A percentile compares a stretch with the other conserved stretches of the same genome.
These are phyloP conservation scores for Podospora appendiculata DNA, from an alignment of 495 filamentous ascomycete species.

Conservation along the genomic window DNA sequence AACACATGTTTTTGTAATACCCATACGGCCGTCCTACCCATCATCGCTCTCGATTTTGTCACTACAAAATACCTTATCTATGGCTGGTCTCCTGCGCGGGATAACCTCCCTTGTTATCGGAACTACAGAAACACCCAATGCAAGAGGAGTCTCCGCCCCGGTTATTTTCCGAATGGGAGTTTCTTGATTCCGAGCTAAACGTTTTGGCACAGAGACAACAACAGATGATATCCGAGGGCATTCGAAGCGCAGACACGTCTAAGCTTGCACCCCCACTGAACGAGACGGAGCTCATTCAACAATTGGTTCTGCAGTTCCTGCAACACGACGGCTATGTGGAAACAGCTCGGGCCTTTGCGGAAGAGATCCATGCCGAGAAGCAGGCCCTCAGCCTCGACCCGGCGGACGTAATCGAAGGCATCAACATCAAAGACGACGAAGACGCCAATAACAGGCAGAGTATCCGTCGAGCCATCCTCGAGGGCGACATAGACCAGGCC, in stretches of 20 bases:
- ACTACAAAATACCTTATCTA: no score
- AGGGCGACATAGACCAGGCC: constrained; percentile 89
- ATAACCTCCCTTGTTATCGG: no score
- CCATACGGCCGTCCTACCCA: no score
- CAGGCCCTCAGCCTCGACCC: constrained; percentile 51
- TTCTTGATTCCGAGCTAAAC: neutral
- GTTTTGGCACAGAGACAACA: constrained; percentile 46
- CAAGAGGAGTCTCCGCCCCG: no score
- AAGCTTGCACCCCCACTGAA: constrained; percentile 58
- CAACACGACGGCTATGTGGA: constrained; percentile 97
- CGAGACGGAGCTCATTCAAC: constrained; percentile 74
- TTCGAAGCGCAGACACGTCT: constrained; percentile 28
- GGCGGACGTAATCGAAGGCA: constrained; percentile 45
- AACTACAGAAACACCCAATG: no score
- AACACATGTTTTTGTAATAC: no score
- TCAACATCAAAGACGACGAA: constrained; percentile 72
- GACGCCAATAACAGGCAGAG: constrained; percentile 76
- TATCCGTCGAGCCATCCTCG: constrained; percentile 81
- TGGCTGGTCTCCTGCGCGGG: no score
- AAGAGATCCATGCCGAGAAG: constrained; percentile 71
- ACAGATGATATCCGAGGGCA: constrained; percentile 42
- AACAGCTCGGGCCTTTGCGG: constrained; percentile 79
- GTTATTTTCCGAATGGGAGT: neutral
- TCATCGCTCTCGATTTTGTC: no score
- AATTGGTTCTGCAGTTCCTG: constrained; percentile 75